phyloP scores from a whole-genome alignment of 2,329 filamentous ascomycete species.

The Byssoonygena ceratinophila region DNA sequence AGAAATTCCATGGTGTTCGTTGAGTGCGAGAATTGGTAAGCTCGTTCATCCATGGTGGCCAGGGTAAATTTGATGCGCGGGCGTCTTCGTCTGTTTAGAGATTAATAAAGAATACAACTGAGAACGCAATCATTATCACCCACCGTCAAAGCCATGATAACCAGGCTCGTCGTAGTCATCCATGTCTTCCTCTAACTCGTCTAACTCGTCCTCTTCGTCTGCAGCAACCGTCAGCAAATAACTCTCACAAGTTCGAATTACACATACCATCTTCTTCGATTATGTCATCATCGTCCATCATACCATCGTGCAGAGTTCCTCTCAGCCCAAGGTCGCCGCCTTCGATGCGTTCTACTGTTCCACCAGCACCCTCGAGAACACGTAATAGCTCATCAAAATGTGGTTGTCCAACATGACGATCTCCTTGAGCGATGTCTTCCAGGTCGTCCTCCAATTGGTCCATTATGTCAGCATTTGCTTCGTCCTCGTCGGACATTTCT shows the following conservation, averaged over 20 bases:
- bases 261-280: constrained; percentile 46
- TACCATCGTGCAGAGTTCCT: constrained; percentile 39
- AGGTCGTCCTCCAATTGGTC: constrained; percentile 36
- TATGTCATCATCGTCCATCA: constrained; percentile 46
- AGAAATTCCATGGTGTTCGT: constrained; percentile 54
- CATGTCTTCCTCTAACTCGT: constrained; percentile 28
- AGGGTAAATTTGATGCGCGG: constrained; percentile 29
- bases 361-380: constrained; percentile 33
- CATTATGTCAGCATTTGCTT: constrained; percentile 36
- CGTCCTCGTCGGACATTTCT: constrained; percentile 38
- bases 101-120: constrained; percentile 20
- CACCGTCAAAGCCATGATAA: constrained; percentile 31
- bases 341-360: constrained; percentile 35
- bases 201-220: constrained; percentile 48
- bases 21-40: constrained; percentile 44
- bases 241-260: background rate
- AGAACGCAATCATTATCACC: constrained; percentile 16
- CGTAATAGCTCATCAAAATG: constrained; percentile 40
- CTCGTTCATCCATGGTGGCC: constrained; percentile 47
- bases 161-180: constrained; percentile 39
- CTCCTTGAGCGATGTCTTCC: constrained; percentile 32
- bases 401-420: constrained; percentile 29
- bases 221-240: constrained; percentile 29
- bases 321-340: constrained; percentile 39
- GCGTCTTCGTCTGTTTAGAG: constrained; percentile 26